Evolutionary conservation across 306 rosid genomes (phyloP).

Genomic region (Quercus variabilis): DNA sequence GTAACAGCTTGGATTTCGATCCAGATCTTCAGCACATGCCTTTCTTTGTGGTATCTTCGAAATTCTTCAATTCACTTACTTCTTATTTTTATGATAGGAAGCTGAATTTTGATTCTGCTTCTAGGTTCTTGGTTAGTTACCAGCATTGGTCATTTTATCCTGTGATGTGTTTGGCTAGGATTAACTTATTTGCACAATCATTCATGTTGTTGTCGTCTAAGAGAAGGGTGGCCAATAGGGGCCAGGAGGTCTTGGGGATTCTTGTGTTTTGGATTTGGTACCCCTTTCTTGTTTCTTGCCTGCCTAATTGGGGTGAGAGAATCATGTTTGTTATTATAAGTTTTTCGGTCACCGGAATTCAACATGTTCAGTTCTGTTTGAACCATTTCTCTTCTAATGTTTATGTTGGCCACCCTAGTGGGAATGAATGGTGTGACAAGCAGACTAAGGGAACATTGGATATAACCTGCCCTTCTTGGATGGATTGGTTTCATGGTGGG

Average conservation of each 20-base stretch:
- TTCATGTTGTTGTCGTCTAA: conserved; percentile 41
- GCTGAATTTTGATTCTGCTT: conserved; percentile 42
- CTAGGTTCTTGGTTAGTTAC: conserved; percentile 62
- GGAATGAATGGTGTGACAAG: conserved; percentile 62
- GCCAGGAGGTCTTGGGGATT: conserved; percentile 53
- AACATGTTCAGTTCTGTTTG: conserved; percentile 72
- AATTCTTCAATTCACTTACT: conserved; percentile 44
- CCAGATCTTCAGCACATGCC: conserved; percentile 81
- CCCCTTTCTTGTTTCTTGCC: conserved; percentile 53
- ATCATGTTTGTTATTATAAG: conserved; percentile 52
- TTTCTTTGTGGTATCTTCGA: conserved; percentile 55
- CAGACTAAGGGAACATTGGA: conserved; percentile 59
- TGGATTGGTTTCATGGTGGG: conserved; percentile 93
- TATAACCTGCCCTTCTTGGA: conserved; percentile 54
- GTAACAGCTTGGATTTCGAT: conserved; percentile 69
- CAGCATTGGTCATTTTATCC: conserved; percentile 82
- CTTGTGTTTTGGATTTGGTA: conserved; percentile 70
- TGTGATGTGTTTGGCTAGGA: conserved; percentile 66
- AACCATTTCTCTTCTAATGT: conserved; percentile 71
- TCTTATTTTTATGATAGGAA: conserved; percentile 53
- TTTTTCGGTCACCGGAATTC: conserved; percentile 56
- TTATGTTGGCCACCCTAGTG: conserved; percentile 59
- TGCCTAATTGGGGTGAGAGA: conserved; percentile 59
- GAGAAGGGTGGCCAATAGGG: conserved; percentile 42
- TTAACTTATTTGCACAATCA: conserved; percentile 61